Evolutionary conservation across 805 yeast genomes (phyloP).

Genomic region (Kregervanrija fluxuum): DNA sequence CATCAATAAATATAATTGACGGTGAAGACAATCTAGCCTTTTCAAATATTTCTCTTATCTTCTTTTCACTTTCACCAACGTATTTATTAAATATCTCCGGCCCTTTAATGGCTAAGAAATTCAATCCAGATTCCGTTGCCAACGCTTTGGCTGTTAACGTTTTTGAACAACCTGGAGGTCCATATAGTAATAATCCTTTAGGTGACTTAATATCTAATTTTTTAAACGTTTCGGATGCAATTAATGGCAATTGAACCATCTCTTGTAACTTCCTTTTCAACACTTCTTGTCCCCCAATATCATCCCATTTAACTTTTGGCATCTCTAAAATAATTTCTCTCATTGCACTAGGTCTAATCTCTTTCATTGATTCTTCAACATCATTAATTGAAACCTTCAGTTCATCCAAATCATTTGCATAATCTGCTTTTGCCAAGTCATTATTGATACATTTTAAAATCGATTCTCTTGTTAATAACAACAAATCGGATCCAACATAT

Average conservation of each 20-base stretch:
- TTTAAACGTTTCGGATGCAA: slow-evolving; percentile 69
- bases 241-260: slow-evolving; percentile 86
- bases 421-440: slow-evolving; percentile 30
- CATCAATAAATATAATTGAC: slow-evolving; percentile 92
- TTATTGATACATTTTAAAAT: slow-evolving; percentile 76
- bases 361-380: slow-evolving; percentile 63
- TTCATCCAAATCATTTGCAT: slow-evolving; percentile 13
- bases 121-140: slow-evolving; percentile 92
- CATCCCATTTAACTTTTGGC: slow-evolving; percentile 90
- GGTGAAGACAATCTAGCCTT: slow-evolving; percentile 92
- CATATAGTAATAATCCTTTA: slow-evolving; percentile 85
- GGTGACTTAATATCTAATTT: slow-evolving; percentile 84
- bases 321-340: slow-evolving; percentile 88
- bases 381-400: slow-evolving; percentile 49
- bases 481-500: slow-evolving; percentile 93
- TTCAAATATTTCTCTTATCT: slow-evolving; percentile 86
- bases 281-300: slow-evolving; percentile 91
- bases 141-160: slow-evolving; percentile 91
- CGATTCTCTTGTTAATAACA: slow-evolving; percentile 81
- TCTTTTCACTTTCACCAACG: slow-evolving; percentile 94
- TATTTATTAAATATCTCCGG: slow-evolving; percentile 92
- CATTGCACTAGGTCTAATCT: slow-evolving; percentile 96
- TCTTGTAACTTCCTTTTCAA: slow-evolving; percentile 77
- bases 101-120: slow-evolving; percentile 92
- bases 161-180: slow-evolving; percentile 98